Evolutionary conservation across 257 asterid species (phyloP).

Genomic region (Nicotiana undulata): DNA sequence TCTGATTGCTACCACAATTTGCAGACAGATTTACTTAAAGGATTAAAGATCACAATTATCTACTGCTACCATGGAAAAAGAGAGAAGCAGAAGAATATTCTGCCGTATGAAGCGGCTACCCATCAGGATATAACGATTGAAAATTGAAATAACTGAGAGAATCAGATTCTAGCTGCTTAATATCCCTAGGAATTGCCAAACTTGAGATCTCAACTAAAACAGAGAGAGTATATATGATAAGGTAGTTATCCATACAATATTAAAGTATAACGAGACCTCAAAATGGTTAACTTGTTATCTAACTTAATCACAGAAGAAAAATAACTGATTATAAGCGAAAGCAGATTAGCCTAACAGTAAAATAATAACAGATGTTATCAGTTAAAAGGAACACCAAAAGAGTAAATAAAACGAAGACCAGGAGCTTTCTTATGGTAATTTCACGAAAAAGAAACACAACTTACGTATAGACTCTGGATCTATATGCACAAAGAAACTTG

Average conservation of each 20-base stretch:
- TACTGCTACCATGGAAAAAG: background rate
- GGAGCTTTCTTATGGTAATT: background rate
- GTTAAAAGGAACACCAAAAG: background rate
- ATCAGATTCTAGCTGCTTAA: background rate
- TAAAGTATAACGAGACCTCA: background rate
- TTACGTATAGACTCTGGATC: constrained; percentile 61
- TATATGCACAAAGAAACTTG: constrained; percentile 83
- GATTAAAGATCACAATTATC: too few relatives aligned
- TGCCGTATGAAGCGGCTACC: too few relatives aligned
- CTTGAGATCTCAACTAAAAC: background rate
- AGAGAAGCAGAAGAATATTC: background rate
- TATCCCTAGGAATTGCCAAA: background rate
- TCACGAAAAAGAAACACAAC: constrained; percentile 13
- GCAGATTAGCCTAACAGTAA: background rate
- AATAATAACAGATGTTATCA: background rate
- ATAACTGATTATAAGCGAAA: background rate
- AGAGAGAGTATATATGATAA: background rate
- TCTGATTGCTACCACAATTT: too few relatives aligned
- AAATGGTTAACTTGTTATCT: background rate
- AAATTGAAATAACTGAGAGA: background rate
- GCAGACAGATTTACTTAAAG: too few relatives aligned
- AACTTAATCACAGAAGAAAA: background rate
- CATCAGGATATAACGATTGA: background rate
- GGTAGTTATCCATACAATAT: background rate
- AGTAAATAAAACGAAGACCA: background rate